These are phyloP conservation scores for Bipolaris gigantea DNA, from an alignment of 2,329 filamentous ascomycete genomes.

Conservation along the genomic window DNA sequence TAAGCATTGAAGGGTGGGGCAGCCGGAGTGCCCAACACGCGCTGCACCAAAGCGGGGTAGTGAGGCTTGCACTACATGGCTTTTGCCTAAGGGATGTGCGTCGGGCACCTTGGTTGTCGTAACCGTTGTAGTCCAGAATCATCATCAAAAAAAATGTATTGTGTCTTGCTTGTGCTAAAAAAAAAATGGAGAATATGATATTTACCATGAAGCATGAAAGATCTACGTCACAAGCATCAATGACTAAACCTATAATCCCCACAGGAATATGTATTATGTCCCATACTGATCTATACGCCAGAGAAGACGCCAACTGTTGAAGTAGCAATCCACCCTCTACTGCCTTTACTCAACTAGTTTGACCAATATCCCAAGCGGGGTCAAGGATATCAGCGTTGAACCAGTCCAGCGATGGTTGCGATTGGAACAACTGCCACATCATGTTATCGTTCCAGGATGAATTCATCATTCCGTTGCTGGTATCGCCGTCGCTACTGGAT, in stretches of 20 bases:
- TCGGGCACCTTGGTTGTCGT: too few relatives aligned
- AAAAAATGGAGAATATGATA: neutral
- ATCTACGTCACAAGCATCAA: neutral
- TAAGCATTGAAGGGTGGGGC: too few relatives aligned
- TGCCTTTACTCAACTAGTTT: slow-evolving; percentile 12
- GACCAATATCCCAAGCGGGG: slow-evolving; percentile 26
- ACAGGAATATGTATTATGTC: too few relatives aligned
- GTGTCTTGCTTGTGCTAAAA: neutral
- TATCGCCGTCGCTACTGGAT: neutral
- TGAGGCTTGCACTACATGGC: too few relatives aligned
- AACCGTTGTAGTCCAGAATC: neutral
- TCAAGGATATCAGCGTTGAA: slow-evolving; percentile 40
- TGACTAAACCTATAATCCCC: neutral
- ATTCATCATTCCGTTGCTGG: slow-evolving; percentile 9
- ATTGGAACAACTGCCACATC: slow-evolving; percentile 41
- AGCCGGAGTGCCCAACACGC: too few relatives aligned
- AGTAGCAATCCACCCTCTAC: too few relatives aligned
- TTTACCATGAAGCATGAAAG: neutral
- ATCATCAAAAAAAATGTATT: too few relatives aligned
- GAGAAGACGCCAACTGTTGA: neutral
- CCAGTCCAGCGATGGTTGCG: slow-evolving; percentile 40
- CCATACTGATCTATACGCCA: neutral
- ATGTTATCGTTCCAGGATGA: slow-evolving; percentile 39
- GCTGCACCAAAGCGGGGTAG: too few relatives aligned
- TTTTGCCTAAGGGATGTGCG: too few relatives aligned